These are phyloP conservation scores for Royoungia palumana DNA, from an alignment of 768 basidiomycete genomes.

Conservation along the genomic window DNA sequence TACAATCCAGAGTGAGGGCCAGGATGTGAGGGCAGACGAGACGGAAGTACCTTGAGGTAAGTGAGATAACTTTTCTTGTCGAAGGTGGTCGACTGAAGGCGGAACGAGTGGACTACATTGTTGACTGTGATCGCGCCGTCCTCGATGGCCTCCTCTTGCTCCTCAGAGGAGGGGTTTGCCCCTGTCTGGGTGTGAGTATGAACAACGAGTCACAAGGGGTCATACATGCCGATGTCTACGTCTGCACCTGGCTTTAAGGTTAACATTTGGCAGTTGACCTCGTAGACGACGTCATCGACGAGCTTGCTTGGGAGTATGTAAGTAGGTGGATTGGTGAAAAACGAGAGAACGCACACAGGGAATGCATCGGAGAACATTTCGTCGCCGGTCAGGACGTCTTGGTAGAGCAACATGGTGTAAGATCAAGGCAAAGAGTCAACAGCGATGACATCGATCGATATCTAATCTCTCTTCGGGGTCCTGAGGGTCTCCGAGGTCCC, in stretches of 20 bases:
- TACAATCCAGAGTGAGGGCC: conserved; percentile 24
- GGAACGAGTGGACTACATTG: conserved; percentile 91
- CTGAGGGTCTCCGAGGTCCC: conserved; percentile 8
- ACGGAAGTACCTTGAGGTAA: conserved; percentile 65
- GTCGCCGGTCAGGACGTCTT: conserved; percentile 70
- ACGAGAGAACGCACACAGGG: conserved; percentile 57
- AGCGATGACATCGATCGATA: conserved; percentile 9
- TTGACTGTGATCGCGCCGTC: conserved; percentile 76
- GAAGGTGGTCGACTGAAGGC: conserved; percentile 74
- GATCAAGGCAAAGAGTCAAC: conserved; percentile 2
- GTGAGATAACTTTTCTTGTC: conserved; percentile 87
- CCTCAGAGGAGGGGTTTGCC: conserved; percentile 92
- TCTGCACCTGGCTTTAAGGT: conserved; percentile 70
- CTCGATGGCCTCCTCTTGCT: conserved; percentile 75
- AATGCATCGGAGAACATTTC: conserved; percentile 97
- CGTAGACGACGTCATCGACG: conserved; percentile 76
- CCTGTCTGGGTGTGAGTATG: conserved; percentile 43
- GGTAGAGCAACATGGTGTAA: conserved; percentile 67
- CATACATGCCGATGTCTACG: conserved; percentile 77
- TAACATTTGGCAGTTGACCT: conserved; percentile 79
- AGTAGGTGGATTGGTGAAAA: not conserved
- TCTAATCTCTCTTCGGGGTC: conserved; percentile 21
- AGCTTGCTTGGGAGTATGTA: conserved; percentile 52
- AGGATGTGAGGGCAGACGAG: not conserved
- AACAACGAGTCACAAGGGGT: not conserved